Evolutionary conservation across 768 basidiomycete genomes (phyloP).

Genomic region (Auriscalpium microsporum): DNA sequence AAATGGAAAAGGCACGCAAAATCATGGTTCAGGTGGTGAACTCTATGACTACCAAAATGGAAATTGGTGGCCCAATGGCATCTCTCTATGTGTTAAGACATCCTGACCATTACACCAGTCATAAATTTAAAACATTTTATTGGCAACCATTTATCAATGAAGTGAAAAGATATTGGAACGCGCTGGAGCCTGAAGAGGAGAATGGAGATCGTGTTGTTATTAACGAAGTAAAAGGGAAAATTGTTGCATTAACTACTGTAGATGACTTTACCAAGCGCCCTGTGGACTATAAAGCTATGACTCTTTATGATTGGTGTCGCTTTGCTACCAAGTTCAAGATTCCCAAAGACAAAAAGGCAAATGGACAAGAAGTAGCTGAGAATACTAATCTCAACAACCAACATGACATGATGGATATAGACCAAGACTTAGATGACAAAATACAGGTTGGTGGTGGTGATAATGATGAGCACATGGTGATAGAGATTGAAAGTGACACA

Average conservation of each 20-base stretch:
- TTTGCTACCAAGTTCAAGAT: neutral
- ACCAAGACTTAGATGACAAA: neutral
- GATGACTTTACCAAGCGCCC: conserved; percentile 28
- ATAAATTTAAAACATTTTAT: conserved; percentile 25
- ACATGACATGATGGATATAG: neutral
- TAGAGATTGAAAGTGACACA: too few species aligned
- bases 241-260: conserved; percentile 17
- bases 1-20: conserved; percentile 18
- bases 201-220: conserved; percentile 9
- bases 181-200: neutral
- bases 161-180: conserved; percentile 13
- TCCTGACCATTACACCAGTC: conserved; percentile 33
- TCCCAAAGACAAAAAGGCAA: neutral
- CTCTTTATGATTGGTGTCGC: conserved; percentile 22
- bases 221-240: conserved; percentile 11
- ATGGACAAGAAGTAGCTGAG: too few species aligned
- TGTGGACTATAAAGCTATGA: conserved; percentile 10
- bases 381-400: neutral
- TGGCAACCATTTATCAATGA: conserved; percentile 27
- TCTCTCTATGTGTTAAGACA: conserved; percentile 26
- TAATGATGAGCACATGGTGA: too few species aligned
- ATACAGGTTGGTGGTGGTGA: neutral
- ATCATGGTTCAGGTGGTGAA: conserved; percentile 32
- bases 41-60: conserved; percentile 25
- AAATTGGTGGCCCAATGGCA: conserved; percentile 31